phyloP scores from a whole-genome alignment of 257 asterid species.

The Gentiana macrophylla region DNA sequence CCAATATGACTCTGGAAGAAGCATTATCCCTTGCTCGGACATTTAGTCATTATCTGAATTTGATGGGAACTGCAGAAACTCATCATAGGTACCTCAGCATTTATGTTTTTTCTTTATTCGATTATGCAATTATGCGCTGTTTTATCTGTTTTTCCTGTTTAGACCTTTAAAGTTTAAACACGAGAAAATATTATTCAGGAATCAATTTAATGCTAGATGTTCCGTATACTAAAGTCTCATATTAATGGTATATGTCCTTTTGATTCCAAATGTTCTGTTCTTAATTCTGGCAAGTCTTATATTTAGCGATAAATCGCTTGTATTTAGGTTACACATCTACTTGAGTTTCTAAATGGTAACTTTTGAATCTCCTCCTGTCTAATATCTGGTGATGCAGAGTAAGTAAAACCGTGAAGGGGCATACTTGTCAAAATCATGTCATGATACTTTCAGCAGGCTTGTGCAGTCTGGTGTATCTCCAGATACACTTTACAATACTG shows the following conservation, averaged over 20 bases:
- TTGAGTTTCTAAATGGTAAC: background rate
- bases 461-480: conserved; percentile 75
- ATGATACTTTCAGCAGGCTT: conserved; percentile 76
- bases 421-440: conserved; percentile 74
- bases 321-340: background rate
- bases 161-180: too few relatives aligned
- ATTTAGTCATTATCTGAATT: conserved; percentile 82
- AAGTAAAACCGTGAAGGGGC: conserved; percentile 48
- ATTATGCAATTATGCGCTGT: background rate
- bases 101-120: background rate
- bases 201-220: too few relatives aligned
- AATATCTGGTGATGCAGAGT: conserved; percentile 46
- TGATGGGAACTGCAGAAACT: conserved; percentile 91
- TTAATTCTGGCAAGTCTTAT: too few relatives aligned
- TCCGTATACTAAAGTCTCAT: too few relatives aligned
- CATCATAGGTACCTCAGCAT: conserved; percentile 62
- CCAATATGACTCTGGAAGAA: too few relatives aligned
- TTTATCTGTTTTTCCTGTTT: background rate
- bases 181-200: background rate
- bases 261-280: too few relatives aligned
- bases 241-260: too few relatives aligned
- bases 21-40: conserved; percentile 81
- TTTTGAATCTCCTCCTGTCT: background rate
- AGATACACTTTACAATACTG: conserved; percentile 67
- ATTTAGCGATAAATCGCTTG: too few relatives aligned